A percentile compares a stretch with the other conserved stretches of the same genome.
Evolutionary conservation across 1,284 basidiomycete genomes (phyloP).

Genomic region (Tilletiopsis washingtonensis): DNA sequence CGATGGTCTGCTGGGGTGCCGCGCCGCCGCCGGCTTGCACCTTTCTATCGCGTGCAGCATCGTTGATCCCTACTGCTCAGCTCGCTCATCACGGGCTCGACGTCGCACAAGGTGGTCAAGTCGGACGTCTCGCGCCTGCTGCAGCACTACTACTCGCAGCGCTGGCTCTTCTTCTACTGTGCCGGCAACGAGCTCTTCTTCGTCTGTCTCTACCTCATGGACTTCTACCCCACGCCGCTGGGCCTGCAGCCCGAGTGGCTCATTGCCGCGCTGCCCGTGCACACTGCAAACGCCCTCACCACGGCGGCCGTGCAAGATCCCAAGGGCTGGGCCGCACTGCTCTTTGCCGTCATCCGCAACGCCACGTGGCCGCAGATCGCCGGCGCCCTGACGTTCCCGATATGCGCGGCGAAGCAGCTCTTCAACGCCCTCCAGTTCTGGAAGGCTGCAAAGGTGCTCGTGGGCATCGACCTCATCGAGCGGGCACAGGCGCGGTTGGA

Average conservation of each 20-base stretch:
- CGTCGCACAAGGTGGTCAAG: slow-evolving; percentile 83
- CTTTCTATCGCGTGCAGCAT: background rate
- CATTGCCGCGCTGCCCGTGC: slow-evolving; percentile 1
- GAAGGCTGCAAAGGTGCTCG: slow-evolving; percentile 86
- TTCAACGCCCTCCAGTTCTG: slow-evolving; percentile 96
- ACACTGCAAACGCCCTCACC: background rate
- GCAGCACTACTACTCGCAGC: slow-evolving; percentile 73
- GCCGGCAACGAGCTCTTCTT: slow-evolving; percentile 97
- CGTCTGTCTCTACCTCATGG: slow-evolving; percentile 88
- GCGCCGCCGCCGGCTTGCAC: background rate
- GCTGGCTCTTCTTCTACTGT: slow-evolving; percentile 83
- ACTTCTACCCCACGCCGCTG: slow-evolving; percentile 57
- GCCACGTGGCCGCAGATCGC: slow-evolving; percentile 76
- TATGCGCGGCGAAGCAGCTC: slow-evolving; percentile 78
- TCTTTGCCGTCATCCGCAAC: slow-evolving; percentile 43
- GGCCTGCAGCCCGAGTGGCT: slow-evolving; percentile 21
- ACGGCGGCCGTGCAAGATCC: slow-evolving; percentile 1
- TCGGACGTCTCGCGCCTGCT: slow-evolving; percentile 86
- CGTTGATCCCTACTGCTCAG: slow-evolving; percentile 50
- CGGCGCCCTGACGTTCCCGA: slow-evolving; percentile 61
- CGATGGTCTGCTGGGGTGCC: too few relatives aligned
- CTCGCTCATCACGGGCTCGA: slow-evolving; percentile 83
- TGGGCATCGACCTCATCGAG: slow-evolving; percentile 33
- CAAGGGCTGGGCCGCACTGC: background rate
- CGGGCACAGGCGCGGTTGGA: too few relatives aligned